Percentiles rank a stretch among this genome's conserved stretches.
Conservation (phyloP, 2,329 filamentous ascomycete species). For the Cryphonectria parasitica region DNA sequence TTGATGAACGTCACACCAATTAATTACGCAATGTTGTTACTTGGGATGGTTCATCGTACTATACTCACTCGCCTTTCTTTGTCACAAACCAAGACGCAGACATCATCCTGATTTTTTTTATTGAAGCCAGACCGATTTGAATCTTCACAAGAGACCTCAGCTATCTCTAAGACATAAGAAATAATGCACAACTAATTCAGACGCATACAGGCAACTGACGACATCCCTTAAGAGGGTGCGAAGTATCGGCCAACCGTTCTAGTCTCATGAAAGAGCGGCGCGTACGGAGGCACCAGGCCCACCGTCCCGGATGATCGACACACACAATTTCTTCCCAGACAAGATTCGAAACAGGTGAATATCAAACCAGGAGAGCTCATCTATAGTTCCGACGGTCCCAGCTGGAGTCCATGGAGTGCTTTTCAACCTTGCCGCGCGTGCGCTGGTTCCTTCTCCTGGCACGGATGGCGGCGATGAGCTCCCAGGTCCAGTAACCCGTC, state of each 20-base stretch:
- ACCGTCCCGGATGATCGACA: background rate
- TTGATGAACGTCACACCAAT: too few relatives aligned
- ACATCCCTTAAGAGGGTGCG: background rate
- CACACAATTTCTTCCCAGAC: background rate
- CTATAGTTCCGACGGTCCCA: constrained; percentile 1
- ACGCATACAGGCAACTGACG: too few relatives aligned
- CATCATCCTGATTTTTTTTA: background rate
- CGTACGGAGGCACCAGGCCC: constrained; percentile 4
- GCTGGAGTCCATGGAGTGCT: constrained; percentile 24
- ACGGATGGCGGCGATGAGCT: constrained; percentile 39
- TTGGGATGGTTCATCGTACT: background rate
- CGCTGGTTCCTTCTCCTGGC: constrained; percentile 35
- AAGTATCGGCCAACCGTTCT: background rate
- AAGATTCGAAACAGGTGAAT: background rate
- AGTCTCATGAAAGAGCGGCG: background rate
- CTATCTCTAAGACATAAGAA: background rate
- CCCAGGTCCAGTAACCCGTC: constrained; percentile 46
- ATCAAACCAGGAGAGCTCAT: background rate
- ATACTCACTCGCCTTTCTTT: background rate
- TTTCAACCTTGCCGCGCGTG: constrained; percentile 11
- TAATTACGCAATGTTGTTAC: too few relatives aligned
- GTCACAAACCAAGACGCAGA: background rate
- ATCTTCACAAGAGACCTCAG: background rate
- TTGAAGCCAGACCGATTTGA: background rate
- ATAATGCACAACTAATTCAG: background rate